Conservation (phyloP, 1,284 basidiomycete species). For the Cerioporus squamosus region DNA sequence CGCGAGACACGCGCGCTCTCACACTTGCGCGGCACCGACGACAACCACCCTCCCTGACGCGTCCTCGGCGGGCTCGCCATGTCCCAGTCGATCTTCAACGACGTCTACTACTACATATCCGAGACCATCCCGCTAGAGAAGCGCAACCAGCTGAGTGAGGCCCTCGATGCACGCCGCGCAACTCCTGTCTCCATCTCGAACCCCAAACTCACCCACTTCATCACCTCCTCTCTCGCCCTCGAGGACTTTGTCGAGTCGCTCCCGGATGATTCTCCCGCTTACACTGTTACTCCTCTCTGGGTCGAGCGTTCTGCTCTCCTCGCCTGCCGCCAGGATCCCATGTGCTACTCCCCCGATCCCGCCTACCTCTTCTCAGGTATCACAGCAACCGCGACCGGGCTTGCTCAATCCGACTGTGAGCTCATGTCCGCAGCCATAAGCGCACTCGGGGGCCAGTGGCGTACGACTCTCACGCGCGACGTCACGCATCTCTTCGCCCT, state of each 20-base stretch:
- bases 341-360: slow-evolving; percentile 77
- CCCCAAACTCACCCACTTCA: slow-evolving; percentile 32
- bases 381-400: slow-evolving; percentile 70
- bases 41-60: background rate
- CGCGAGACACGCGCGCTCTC: background rate
- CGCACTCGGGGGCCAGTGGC: slow-evolving; percentile 84
- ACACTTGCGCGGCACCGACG: background rate
- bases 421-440: slow-evolving; percentile 74
- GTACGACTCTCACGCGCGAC: slow-evolving; percentile 75
- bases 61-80: background rate
- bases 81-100: slow-evolving; percentile 21
- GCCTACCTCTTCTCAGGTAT: slow-evolving; percentile 83
- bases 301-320: slow-evolving; percentile 67
- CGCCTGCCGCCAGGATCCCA: slow-evolving; percentile 58
- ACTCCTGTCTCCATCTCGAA: slow-evolving; percentile 21
- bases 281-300: slow-evolving; percentile 50
- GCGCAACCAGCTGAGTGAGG: slow-evolving; percentile 23
- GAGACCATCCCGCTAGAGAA: slow-evolving; percentile 21
- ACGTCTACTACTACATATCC: slow-evolving; percentile 31
- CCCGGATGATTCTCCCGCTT: slow-evolving; percentile 22
- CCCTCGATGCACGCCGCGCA: slow-evolving; percentile 30
- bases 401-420: slow-evolving; percentile 68
- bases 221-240: slow-evolving; percentile 26
- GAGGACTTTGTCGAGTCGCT: slow-evolving; percentile 30
- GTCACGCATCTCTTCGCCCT: slow-evolving; percentile 85